These are phyloP conservation scores for Inonotus hispidus DNA, from an alignment of 1,284 basidiomycete species.

Conservation along the genomic window DNA sequence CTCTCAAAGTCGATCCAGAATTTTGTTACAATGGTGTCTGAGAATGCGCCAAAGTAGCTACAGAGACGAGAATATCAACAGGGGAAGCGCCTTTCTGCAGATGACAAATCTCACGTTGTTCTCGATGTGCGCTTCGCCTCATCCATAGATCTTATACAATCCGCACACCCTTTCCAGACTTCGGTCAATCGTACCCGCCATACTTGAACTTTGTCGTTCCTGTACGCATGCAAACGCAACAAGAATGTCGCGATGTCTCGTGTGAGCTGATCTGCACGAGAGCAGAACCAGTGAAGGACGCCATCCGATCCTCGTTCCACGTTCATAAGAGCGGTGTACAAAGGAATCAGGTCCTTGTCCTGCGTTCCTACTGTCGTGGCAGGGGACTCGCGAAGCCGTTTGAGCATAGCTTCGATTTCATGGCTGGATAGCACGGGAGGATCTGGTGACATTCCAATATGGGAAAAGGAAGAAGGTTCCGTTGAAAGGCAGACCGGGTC, in stretches of 20 bases:
- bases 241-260: slow-evolving; percentile 70
- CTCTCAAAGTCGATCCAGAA: slow-evolving; percentile 65
- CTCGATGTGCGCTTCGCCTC: slow-evolving; percentile 52
- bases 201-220: slow-evolving; percentile 46
- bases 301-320: slow-evolving; percentile 35
- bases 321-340: slow-evolving; percentile 54
- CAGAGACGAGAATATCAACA: not conserved
- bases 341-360: slow-evolving; percentile 45
- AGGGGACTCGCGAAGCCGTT: slow-evolving; percentile 49
- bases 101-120: slow-evolving; percentile 49
- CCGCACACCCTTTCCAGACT: slow-evolving; percentile 57
- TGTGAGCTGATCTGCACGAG: slow-evolving; percentile 44
- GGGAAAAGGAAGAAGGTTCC: not conserved
- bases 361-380: slow-evolving; percentile 41
- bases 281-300: slow-evolving; percentile 68
- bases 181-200: slow-evolving; percentile 58
- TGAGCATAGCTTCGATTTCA: slow-evolving; percentile 42
- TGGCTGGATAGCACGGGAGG: slow-evolving; percentile 1
- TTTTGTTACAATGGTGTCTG: slow-evolving; percentile 38
- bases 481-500: not conserved
- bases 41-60: slow-evolving; percentile 67
- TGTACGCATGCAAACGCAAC: slow-evolving; percentile 75
- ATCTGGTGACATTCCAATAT: slow-evolving; percentile 10
- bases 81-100: not conserved
- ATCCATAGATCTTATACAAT: slow-evolving; percentile 64